These are phyloP conservation scores for Pythium chondricola DNA, from an alignment of 352 stramenopile genomes.

Conservation along the genomic window DNA sequence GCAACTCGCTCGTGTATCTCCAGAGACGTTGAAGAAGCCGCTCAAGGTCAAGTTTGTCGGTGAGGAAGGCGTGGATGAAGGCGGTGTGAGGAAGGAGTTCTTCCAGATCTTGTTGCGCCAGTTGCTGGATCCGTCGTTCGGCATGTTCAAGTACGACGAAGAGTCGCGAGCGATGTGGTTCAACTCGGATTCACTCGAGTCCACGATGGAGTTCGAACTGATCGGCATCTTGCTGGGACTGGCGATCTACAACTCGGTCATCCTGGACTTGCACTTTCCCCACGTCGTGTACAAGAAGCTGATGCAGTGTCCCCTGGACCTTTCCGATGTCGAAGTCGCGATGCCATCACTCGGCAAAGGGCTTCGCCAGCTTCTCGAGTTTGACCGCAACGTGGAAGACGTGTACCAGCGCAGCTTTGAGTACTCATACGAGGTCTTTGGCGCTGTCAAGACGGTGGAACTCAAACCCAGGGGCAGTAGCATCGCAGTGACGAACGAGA, in stretches of 20 bases:
- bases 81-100: conserved; percentile 77
- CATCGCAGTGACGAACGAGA: conserved; percentile 59
- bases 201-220: conserved; percentile 81
- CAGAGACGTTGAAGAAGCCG: conserved; percentile 69
- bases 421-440: conserved; percentile 78
- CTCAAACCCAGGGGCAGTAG: conserved; percentile 50
- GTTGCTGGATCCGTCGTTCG: conserved; percentile 64
- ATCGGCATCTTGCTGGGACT: conserved; percentile 77
- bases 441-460: conserved; percentile 71
- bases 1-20: conserved; percentile 53
- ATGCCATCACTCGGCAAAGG: conserved; percentile 58
- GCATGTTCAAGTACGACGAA: conserved; percentile 78
- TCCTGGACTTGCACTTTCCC: conserved; percentile 77
- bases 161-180: conserved; percentile 72
- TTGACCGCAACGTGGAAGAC: conserved; percentile 61
- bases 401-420: conserved; percentile 73
- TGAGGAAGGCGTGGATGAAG: conserved; percentile 78
- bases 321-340: conserved; percentile 52
- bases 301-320: conserved; percentile 39
- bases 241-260: conserved; percentile 83
- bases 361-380: conserved; percentile 56
- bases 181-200: conserved; percentile 75
- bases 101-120: conserved; percentile 79
- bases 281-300: conserved; percentile 83
- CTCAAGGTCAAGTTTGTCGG: conserved; percentile 82